Percentiles rank a stretch among this genome's conserved stretches.
These are phyloP conservation scores for Claviceps pazoutovae DNA, from an alignment of 2,329 filamentous ascomycete species.

Conservation along the genomic window DNA sequence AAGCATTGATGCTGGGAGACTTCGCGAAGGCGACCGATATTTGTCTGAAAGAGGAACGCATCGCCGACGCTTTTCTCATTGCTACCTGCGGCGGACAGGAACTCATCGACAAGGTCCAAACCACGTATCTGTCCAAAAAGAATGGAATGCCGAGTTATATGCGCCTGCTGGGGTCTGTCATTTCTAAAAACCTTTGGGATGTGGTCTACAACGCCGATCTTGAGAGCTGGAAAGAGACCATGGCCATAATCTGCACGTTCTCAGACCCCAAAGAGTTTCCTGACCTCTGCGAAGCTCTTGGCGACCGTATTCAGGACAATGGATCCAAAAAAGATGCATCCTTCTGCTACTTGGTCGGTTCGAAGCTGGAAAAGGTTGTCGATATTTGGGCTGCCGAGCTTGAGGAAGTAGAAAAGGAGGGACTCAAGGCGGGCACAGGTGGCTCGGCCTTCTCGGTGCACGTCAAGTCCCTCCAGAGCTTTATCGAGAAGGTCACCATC, in stretches of 20 bases:
- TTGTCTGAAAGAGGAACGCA: conserved; percentile 73
- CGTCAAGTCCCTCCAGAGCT: conserved; percentile 72
- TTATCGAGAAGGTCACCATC: conserved; percentile 96
- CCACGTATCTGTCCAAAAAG: conserved; percentile 77
- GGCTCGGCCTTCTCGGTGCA: conserved; percentile 88
- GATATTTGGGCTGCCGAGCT: conserved; percentile 87
- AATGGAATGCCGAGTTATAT: conserved; percentile 79
- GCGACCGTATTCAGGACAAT: conserved; percentile 75
- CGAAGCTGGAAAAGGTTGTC: conserved; percentile 94
- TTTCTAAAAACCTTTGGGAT: conserved; percentile 95
- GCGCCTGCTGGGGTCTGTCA: conserved; percentile 77
- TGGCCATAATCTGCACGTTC: conserved; percentile 92
- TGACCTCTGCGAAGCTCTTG: conserved; percentile 86
- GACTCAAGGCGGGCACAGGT: conserved; percentile 51
- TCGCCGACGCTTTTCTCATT: conserved; percentile 95
- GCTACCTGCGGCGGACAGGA: conserved; percentile 92
- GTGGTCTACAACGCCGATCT: conserved; percentile 93
- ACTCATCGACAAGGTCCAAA: conserved; percentile 85
- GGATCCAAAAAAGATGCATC: conserved; percentile 75
- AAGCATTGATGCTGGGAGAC: conserved; percentile 74
- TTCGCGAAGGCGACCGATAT: conserved; percentile 84
- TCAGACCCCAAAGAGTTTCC: conserved; percentile 84
- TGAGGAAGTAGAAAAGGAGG: conserved; percentile 65
- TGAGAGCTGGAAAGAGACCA: conserved; percentile 88
- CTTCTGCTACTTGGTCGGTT: conserved; percentile 91